Evolutionary conservation across 331 rosid genomes (phyloP), one percentile per base, ranked within the genome.

Genomic region (Spiraea crenata): DNA sequence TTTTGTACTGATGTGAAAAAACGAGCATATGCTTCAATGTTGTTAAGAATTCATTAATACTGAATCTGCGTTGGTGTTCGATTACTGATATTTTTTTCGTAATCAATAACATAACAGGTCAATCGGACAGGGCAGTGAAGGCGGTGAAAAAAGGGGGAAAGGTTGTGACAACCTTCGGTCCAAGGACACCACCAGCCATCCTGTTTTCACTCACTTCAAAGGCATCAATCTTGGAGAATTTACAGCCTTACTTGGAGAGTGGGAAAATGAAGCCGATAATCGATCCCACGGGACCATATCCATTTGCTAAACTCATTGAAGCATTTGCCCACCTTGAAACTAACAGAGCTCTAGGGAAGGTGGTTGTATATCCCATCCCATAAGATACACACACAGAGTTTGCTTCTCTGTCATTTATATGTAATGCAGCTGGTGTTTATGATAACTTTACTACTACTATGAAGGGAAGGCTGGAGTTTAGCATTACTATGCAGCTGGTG

Each of bases 221-320:
- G 17, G 91, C 85, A 15, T 16, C 72, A 19, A 35, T 79, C 8
- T 80, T 92, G 62, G 92, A 92, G 74, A 89, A 88, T 48, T 78
- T 86, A 9, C 45, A 65, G 70, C 88, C 96, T 13, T 80, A 83
- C 61, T 75, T 92, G 42, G 88, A 87, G 61, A 88, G 83, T 77
- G 95, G 95, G 6, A 87, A 85, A 77, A 86, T 88, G 80, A 89
- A 89, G 84, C 82, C 95, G 35, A 49, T 89, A 25, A 20, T 89
- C 8, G 97, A 92, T 16, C 93, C 96, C 11, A 87, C 83, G 70
- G 60, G 85, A 39, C 90, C 87, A 0, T 87, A 85, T 69, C 85
- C 86, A 16, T 88, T 92, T 76, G 75, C 91, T 40, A 61, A 83
- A 61, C 47, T 77, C 0, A 70, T 83, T 13, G 88, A 88, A 68